A percentile compares a stretch with the other conserved stretches of the same genome.
Evolutionary conservation across 495 filamentous ascomycete genomes (phyloP).

Genomic region (Annulohypoxylon nitens): DNA sequence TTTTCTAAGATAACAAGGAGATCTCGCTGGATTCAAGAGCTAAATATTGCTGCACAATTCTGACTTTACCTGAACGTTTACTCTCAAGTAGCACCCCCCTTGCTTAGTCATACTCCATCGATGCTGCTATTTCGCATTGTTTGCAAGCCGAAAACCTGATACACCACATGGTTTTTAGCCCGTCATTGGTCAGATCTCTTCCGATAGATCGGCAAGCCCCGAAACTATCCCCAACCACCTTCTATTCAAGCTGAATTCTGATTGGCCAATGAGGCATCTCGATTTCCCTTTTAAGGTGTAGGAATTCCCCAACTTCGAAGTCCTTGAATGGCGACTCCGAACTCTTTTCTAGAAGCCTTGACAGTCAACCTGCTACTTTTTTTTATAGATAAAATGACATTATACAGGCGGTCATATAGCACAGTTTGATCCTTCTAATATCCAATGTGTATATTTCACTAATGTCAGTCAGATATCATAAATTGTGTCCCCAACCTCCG

Average conservation of each 20-base stretch:
- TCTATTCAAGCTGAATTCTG: slow-evolving; percentile 3
- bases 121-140: neutral
- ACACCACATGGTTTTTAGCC: neutral
- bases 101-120: neutral
- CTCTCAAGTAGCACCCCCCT: neutral
- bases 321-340: slow-evolving; percentile 1
- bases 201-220: slow-evolving; percentile 16
- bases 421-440: neutral
- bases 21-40: neutral
- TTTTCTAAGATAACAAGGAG: neutral
- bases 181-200: slow-evolving; percentile 30
- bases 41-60: neutral
- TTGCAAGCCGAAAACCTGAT: neutral
- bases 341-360: slow-evolving; percentile 1
- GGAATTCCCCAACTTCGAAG: slow-evolving; percentile 26
- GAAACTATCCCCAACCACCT: slow-evolving; percentile 3
- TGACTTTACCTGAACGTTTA: neutral
- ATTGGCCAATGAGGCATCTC: slow-evolving; percentile 18
- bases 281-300: slow-evolving; percentile 35
- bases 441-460: neutral
- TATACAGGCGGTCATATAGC: neutral
- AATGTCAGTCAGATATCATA: slow-evolving; percentile 10
- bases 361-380: neutral
- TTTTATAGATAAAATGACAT: neutral
- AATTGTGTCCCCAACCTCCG: neutral